These are phyloP conservation scores for Liriodendron chinense DNA, from an alignment of 164 flowering plant species.

Conservation along the genomic window DNA sequence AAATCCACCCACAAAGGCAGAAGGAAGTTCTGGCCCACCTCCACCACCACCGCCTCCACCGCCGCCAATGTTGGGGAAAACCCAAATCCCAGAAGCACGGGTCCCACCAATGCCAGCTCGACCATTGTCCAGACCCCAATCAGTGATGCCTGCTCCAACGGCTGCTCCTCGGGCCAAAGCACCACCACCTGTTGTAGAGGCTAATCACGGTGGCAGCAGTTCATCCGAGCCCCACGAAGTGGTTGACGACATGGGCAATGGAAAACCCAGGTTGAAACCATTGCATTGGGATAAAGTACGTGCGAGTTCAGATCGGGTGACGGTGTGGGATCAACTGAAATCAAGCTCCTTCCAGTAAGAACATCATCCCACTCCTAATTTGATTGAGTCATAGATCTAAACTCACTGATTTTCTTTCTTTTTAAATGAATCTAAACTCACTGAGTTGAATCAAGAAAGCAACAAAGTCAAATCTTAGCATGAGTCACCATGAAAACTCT, in stretches of 20 bases:
- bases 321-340: constrained; percentile 95
- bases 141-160: constrained; percentile 26
- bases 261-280: constrained; percentile 78
- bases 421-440: too few relatives aligned
- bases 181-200: constrained; percentile 24
- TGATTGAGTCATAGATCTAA: not conserved
- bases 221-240: constrained; percentile 37
- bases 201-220: constrained; percentile 5
- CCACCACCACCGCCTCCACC: constrained; percentile 49
- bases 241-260: constrained; percentile 43
- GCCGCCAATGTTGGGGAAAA: constrained; percentile 29
- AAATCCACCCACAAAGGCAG: constrained; percentile 17
- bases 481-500: not conserved
- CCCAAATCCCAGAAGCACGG: constrained; percentile 17
- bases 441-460: not conserved
- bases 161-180: constrained; percentile 12
- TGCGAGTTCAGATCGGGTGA: constrained; percentile 86
- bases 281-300: constrained; percentile 99
- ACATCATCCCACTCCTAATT: not conserved
- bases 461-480: not conserved
- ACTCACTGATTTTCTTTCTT: not conserved
- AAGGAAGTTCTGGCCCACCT: constrained; percentile 25
- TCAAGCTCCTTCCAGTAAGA: constrained; percentile 98
- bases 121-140: constrained; percentile 19
- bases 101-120: constrained; percentile 19